Evolutionary conservation across 139 green algal species (phyloP).

Genomic region (Chlamydomonas eustigma): DNA sequence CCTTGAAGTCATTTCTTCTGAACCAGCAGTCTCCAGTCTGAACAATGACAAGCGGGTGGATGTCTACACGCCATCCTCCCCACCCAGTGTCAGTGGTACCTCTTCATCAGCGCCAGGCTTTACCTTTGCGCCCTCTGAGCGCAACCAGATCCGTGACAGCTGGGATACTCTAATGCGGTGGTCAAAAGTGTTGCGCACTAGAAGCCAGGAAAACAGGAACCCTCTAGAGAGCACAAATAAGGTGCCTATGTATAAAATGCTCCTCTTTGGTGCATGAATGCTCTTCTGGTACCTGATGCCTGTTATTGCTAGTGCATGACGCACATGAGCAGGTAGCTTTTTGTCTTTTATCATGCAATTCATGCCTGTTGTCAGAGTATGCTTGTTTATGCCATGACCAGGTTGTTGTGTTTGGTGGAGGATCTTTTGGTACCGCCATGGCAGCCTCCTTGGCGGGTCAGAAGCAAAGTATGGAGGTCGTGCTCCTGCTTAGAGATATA

Average conservation of each 20-base stretch:
- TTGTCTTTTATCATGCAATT: too few relatives aligned
- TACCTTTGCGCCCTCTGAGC: constrained; percentile 37
- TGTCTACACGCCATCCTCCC: neutral
- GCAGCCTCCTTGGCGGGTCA: constrained; percentile 77
- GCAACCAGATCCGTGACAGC: constrained; percentile 64
- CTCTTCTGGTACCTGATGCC: too few relatives aligned
- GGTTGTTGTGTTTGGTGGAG: constrained; percentile 91
- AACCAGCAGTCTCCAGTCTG: too few relatives aligned
- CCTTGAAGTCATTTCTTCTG: too few relatives aligned
- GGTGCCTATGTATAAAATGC: too few relatives aligned
- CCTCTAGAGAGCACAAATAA: constrained; percentile 53
- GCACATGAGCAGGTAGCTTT: too few relatives aligned
- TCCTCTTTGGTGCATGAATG: too few relatives aligned
- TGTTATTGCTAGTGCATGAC: too few relatives aligned
- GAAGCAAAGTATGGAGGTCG: constrained; percentile 73
- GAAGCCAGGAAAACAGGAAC: constrained; percentile 21
- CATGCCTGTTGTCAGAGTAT: too few relatives aligned
- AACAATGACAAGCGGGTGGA: too few relatives aligned
- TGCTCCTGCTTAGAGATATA: constrained; percentile 79
- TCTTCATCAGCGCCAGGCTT: neutral
- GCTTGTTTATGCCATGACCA: neutral
- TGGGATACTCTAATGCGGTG: constrained; percentile 87
- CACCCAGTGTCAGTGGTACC: neutral
- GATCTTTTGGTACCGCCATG: constrained; percentile 96
- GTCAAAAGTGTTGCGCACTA: constrained; percentile 58